Base-by-base conservation (phyloP, 345 rosid genomes). In the Arabidopsis thaliana region DNA sequence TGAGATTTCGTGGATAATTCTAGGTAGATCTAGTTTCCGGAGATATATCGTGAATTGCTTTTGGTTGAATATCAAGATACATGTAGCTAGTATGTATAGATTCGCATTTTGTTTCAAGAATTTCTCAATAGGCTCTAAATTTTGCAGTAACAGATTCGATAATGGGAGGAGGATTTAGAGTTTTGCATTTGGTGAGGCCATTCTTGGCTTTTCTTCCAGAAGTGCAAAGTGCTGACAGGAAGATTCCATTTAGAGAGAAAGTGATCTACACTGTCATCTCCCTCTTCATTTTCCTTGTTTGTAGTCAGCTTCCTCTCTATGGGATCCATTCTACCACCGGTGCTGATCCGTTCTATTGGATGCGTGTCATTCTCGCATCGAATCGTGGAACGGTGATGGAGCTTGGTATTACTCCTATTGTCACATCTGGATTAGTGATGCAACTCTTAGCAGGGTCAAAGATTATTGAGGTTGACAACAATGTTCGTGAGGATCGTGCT, bases 311-410 rank as follows among this genome's bases (percentile, higher is more conserved):
- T 6, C 93, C 93, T 14, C 83, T 88, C 12, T 88, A 88, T 75
- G 93, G 89, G 16, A 88, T 88, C 41, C 90, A 88, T 74, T 76
- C 93, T 4, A 88, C 91, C 20, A 85, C 93, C 0, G 93, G 93
- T 6, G 93, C 91, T 3, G 93, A 88, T 77, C 93, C 93, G 0
- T 85, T 88, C 74, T 88, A 88, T 65, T 88, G 93, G 91, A 85
- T 88, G 91, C 87, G 93, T 76, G 93, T 87, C 40, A 88, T 88
- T 72, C 89, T 88, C 56, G 93, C 93, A 0, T 88, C 93, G 0
- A 88, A 80, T 76, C 89, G 93, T 59, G 93, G 93, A 12, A 88
- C 91, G n/a, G 93, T 89, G 11, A 89, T 89, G 91, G 93, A 89
- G 78, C 93, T 89, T 8, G 93, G 93, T 50, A 89, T 89, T 78